A percentile compares a stretch with the other conserved stretches of the same genome.
Conservation (phyloP, 2,329 filamentous ascomycete species). For the Verruconis gallopava region DNA sequence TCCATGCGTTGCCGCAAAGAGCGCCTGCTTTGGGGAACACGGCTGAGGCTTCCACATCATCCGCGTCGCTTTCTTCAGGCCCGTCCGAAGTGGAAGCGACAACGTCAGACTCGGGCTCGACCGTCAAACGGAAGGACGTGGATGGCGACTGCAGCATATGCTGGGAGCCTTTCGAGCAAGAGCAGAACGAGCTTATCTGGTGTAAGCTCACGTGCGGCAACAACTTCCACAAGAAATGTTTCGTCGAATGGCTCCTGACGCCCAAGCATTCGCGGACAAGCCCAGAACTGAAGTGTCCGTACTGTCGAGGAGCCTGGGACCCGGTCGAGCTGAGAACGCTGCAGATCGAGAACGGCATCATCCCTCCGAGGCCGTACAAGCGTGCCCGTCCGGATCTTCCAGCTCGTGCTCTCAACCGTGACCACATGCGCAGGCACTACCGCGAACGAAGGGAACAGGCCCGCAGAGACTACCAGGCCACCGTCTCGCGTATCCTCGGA, state of each 20-base stretch:
- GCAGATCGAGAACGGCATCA: conserved; percentile 7
- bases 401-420: neutral
- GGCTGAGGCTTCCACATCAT: too few relatives aligned
- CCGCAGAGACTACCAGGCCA: too few relatives aligned
- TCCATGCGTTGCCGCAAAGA: too few relatives aligned
- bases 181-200: conserved; percentile 38
- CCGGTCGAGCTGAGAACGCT: conserved; percentile 3
- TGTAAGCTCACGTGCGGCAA: conserved; percentile 51
- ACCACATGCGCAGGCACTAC: neutral
- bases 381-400: conserved; percentile 3
- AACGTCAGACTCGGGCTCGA: too few relatives aligned
- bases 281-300: conserved; percentile 1
- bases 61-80: too few relatives aligned
- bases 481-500: too few relatives aligned
- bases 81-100: neutral
- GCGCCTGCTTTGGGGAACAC: too few relatives aligned
- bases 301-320: conserved; percentile 8
- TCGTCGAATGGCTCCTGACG: conserved; percentile 35
- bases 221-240: conserved; percentile 47
- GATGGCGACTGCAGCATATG: conserved; percentile 49
- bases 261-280: neutral
- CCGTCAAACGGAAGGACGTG: conserved; percentile 36
- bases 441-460: neutral
- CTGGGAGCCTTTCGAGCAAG: conserved; percentile 39
- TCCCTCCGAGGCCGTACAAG: neutral